Evolutionary conservation across 202 grass and related monocot genomes (phyloP).

Genomic region (Saccharum hybrid): DNA sequence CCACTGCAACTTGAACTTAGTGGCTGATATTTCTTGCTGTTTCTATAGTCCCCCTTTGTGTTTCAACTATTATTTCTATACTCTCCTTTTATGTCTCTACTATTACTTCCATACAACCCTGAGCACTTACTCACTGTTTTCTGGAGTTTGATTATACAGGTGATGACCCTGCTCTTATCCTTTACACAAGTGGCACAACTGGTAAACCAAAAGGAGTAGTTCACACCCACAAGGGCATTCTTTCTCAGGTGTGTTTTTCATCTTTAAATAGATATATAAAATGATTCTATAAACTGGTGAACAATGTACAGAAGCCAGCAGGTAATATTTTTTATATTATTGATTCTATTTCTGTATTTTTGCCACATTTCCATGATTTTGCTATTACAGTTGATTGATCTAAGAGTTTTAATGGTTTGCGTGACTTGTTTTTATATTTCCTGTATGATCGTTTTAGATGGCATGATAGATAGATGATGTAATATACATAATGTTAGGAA

Average conservation of each 20-base stretch:
- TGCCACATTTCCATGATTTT: conserved; percentile 6
- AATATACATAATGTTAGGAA: no score
- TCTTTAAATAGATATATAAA: conserved; percentile 29
- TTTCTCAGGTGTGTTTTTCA: conserved; percentile 69
- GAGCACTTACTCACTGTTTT: conserved; percentile 8
- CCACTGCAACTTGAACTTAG: neutral
- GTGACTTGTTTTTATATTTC: conserved; percentile 20
- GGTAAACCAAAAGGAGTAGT: conserved; percentile 98
- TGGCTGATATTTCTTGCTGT: conserved; percentile 25
- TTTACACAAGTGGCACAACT: conserved; percentile 98
- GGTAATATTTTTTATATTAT: conserved; percentile 14
- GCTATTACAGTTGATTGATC: conserved; percentile 28
- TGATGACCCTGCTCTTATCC: conserved; percentile 89
- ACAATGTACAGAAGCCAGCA: neutral
- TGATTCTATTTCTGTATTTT: conserved; percentile 35
- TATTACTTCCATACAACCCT: conserved; percentile 3
- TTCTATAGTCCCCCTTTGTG: neutral
- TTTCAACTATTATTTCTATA: neutral
- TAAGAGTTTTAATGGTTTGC: conserved; percentile 16
- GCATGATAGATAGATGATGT: conserved; percentile 19
- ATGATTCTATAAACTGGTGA: neutral
- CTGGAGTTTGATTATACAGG: conserved; percentile 55
- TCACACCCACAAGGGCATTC: conserved; percentile 81
- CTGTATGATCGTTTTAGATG: conserved; percentile 26
- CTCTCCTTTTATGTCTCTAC: neutral